Base-by-base conservation (phyloP, 768 basidiomycete species). In the Basidioascus undulatus region DNA sequence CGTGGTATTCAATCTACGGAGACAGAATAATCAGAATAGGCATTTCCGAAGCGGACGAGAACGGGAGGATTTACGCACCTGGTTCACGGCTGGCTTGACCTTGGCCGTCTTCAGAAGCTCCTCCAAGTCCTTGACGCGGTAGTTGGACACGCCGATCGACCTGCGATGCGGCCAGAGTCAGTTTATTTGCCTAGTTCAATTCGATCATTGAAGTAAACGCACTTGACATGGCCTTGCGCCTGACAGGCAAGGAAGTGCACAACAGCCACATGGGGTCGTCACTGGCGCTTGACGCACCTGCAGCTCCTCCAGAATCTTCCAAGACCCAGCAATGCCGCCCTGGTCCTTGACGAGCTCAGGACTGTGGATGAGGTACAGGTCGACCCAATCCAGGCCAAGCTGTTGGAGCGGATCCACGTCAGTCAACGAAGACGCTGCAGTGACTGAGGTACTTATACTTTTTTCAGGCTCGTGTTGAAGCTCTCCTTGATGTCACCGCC, bases 71-170 rank as follows among this genome's bases (percentile, higher is more conserved):
- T 35, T 26, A 53, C 61, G 42, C 57, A 74, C 65, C 54, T 79
- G 76, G 49, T 78, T 71, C 13, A 70, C 65, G 27, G 69, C 70
- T 15, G 76, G 74, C n/a, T 66, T 60, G 48, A 75, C 64, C 45
- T 68, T 67, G 28, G 72, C 75, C 9, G 62, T 67, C 18, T 72
- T 65, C 30, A 79, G 63, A 40, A 83, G 67, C 47, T 74, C 66
- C 52, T 79, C 70, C 16, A 86, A 62, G 53, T 72, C 69, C 43
- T 55, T 58, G 54, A 73, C 61, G 24, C 72, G 74, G 55, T 71
- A 75, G 63, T 83, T 83, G 47, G 76, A 79, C 25, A 73, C 71
- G 24, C 80, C 80, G 49, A 53, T 53, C 35, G 23, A n/a, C n/a
- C n/a, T n/a, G n/a, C 12, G 20, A 16, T 7, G 23, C 6, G 11